These are phyloP conservation scores for Pseudomassariella vexata DNA, from an alignment of 2,329 filamentous ascomycete species.

Conservation along the genomic window DNA sequence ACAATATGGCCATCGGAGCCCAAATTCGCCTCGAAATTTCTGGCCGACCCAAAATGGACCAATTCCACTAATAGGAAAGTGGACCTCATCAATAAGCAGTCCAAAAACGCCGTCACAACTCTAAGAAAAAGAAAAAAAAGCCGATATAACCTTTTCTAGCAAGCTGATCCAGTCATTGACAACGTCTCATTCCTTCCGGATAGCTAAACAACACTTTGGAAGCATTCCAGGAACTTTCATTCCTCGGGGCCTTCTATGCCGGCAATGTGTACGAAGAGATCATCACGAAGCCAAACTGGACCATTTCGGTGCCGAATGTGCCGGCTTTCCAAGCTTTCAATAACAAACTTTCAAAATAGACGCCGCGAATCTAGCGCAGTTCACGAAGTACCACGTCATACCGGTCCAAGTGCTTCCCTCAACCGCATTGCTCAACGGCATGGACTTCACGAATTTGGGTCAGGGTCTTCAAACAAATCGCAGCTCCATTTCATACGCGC, in stretches of 20 bases:
- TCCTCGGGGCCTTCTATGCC: conserved; percentile 33
- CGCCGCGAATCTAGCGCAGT: conserved; percentile 30
- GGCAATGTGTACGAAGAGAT: conserved; percentile 32
- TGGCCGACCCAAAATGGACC: conserved; percentile 34
- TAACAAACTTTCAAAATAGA: conserved; percentile 33
- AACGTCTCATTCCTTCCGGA: conserved; percentile 43
- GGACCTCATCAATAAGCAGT: conserved; percentile 39
- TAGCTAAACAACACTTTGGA: conserved; percentile 28
- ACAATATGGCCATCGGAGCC: conserved; percentile 29
- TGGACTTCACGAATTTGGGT: conserved; percentile 31
- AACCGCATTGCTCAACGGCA: conserved; percentile 20
- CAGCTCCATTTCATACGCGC: conserved; percentile 32
- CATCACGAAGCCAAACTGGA: conserved; percentile 36
- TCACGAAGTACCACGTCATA: conserved; percentile 53
- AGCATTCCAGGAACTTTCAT: conserved; percentile 31
- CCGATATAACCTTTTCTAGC: conserved; percentile 40
- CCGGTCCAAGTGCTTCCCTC: conserved; percentile 49
- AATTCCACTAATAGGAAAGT: conserved; percentile 46
- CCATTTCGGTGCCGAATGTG: conserved; percentile 50
- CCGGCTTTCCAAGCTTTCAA: conserved; percentile 43
- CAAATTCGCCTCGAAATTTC: conserved; percentile 35
- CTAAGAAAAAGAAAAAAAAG: conserved; percentile 20
- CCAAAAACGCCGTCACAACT: conserved; percentile 31
- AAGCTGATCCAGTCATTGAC: conserved; percentile 48
- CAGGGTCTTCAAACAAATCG: conserved; percentile 32